These are phyloP conservation scores for Dacryopinax spathularia DNA, from an alignment of 768 basidiomycete species.

Conservation along the genomic window DNA sequence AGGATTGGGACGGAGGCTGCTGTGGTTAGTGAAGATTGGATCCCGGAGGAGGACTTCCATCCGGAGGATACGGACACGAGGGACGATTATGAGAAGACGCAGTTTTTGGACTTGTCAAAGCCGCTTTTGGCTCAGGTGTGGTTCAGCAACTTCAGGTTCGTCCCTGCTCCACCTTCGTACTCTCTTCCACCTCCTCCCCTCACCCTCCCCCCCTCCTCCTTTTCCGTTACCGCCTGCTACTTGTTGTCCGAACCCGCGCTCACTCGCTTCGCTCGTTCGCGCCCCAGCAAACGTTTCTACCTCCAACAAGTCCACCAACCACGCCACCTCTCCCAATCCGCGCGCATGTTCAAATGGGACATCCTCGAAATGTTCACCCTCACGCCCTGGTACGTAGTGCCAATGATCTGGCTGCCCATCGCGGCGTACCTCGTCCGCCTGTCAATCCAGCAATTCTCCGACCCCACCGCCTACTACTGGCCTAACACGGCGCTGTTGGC, in stretches of 20 bases:
- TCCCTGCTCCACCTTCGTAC: conserved; percentile 2
- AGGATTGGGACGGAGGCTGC: conserved; percentile 59
- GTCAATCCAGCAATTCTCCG: conserved; percentile 64
- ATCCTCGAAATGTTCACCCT: conserved; percentile 74
- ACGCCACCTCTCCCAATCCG: conserved; percentile 66
- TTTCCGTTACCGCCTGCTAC: too few species aligned
- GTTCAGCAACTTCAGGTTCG: conserved; percentile 68
- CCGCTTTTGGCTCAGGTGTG: conserved; percentile 80
- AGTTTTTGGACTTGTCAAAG: conserved; percentile 79
- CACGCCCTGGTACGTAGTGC: conserved; percentile 89
- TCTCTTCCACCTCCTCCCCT: too few species aligned
- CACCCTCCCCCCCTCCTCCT: too few species aligned
- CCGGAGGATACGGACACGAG: conserved; percentile 76
- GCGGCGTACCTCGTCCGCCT: conserved; percentile 62
- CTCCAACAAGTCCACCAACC: conserved; percentile 95
- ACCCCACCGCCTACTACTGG: conserved; percentile 22
- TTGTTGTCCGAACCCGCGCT: too few species aligned
- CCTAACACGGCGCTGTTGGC: conserved; percentile 15
- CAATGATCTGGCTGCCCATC: conserved; percentile 83
- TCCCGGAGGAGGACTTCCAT: conserved; percentile 74
- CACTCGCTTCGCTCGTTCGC: neutral
- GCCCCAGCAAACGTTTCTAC: conserved; percentile 76
- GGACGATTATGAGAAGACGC: conserved; percentile 73
- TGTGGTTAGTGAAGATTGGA: conserved; percentile 79
- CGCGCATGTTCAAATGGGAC: conserved; percentile 70